Evolutionary conservation across 2,329 filamentous ascomycete genomes (phyloP), one percentile per base, ranked within the genome.

Genomic region (Fusarium chlamydosporum): DNA sequence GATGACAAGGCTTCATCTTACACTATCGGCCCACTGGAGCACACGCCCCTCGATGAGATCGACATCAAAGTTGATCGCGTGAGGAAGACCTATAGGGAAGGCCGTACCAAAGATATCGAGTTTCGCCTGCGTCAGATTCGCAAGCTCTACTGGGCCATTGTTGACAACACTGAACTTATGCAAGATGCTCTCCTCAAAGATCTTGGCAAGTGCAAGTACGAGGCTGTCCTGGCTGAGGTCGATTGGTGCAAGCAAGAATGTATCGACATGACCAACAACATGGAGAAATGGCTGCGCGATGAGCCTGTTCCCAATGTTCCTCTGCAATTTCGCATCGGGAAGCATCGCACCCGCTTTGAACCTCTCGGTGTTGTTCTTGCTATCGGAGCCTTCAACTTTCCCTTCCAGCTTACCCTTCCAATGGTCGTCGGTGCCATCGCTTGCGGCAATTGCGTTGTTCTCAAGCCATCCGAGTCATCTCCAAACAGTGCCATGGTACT

Each of bases 301-400:
- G 93, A 97, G 79, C 85, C 85, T 74, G 84, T 93, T 33, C 80
- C 81, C 42, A 90, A 93, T 76, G 90, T 96, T 18, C 83, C 90
- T 13, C 77, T 93, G 45, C 84, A 86, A 41, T 93, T 90, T 80
- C 85, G 85, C 71, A 76, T 91, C 41, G 86, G 97, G 81, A 89
- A 84, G 57, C 91, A 94, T 37, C 90, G 86, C 76, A 90, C 96
- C 77, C 86, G 90, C 70, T 96, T 97, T 82, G 95, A 98, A 76
- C 96, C 96, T 2, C 80, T 97, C 59, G 96, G 96, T 35, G 84
- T 89, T 40, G 89, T 93, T 12, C 84, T 98, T 72, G 88, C 97
- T 75, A 96, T 98, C 76, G 93, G 94, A 59, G 89, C 96, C 42
- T 98, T 93, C 87, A 99, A 99, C 84, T 97, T 94, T 79, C 96